phyloP scores from a whole-genome alignment of 2,329 filamentous ascomycete species.

The Drechslerella coelobrocha region DNA sequence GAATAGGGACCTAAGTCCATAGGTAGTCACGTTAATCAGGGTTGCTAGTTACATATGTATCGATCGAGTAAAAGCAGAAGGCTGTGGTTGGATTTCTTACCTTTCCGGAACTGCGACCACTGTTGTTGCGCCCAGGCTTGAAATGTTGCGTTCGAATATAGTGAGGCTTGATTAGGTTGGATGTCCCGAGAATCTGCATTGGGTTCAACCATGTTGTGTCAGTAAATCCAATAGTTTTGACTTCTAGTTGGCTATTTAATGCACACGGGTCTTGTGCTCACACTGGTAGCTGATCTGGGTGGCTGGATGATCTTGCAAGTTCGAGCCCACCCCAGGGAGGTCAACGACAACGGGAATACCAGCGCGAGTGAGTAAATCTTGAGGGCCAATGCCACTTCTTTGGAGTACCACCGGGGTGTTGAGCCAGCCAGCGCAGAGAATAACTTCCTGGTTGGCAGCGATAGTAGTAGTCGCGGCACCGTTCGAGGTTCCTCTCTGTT shows the following conservation, averaged over 20 bases:
- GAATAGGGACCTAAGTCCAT: slow-evolving; percentile 55
- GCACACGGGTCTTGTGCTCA: slow-evolving; percentile 7
- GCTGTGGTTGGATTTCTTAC: slow-evolving; percentile 4
- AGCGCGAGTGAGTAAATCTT: slow-evolving; percentile 57
- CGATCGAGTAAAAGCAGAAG: neutral
- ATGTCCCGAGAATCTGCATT: slow-evolving; percentile 27
- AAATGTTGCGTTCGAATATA: slow-evolving; percentile 32
- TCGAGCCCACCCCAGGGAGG: slow-evolving; percentile 63
- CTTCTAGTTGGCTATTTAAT: too few relatives aligned
- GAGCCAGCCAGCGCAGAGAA: slow-evolving; percentile 60
- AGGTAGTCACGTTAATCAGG: neutral
- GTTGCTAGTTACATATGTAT: neutral
- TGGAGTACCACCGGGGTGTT: slow-evolving; percentile 62
- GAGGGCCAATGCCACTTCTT: slow-evolving; percentile 62
- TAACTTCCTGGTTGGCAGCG: slow-evolving; percentile 58
- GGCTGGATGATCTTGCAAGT: slow-evolving; percentile 60
- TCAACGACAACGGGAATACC: slow-evolving; percentile 60
- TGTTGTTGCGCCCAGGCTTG: slow-evolving; percentile 44
- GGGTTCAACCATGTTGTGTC: neutral
- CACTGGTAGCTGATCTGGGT: slow-evolving; percentile 42
- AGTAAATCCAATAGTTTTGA: too few relatives aligned
- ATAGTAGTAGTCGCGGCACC: slow-evolving; percentile 49
- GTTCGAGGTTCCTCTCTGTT: slow-evolving; percentile 39
- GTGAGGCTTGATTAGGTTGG: slow-evolving; percentile 42
- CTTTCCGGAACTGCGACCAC: slow-evolving; percentile 43